Conservation (phyloP, 1,284 basidiomycete genomes). For the Tilletia indica region DNA sequence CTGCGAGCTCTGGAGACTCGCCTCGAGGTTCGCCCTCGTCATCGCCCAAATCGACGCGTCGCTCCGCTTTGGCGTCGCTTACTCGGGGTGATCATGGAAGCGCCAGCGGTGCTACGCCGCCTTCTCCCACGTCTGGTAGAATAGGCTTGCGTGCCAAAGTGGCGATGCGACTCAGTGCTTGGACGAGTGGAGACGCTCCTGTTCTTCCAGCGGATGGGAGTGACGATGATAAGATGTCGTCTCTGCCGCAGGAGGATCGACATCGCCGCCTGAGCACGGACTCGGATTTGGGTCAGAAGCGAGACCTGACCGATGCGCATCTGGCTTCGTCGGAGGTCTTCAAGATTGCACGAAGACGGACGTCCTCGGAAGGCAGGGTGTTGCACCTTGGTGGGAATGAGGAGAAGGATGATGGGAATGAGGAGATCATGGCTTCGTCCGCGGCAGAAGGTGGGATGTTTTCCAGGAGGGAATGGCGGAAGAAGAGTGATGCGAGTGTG, state of each 20-base stretch:
- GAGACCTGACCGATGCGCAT: not conserved
- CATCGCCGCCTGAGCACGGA: not conserved
- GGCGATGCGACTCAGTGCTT: not conserved
- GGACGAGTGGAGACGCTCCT: constrained; percentile 1
- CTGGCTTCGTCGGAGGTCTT: not conserved
- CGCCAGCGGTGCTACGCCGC: not conserved
- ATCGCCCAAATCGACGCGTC: not conserved
- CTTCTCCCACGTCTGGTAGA: not conserved
- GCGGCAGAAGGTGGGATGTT: not conserved
- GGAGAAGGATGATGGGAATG: not conserved
- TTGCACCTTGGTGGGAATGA: not conserved
- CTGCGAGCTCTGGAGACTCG: not conserved
- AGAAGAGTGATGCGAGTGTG: not conserved
- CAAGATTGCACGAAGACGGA: constrained; percentile 7
- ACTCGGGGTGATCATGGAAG: not conserved
- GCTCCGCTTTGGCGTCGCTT: not conserved
- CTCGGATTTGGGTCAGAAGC: constrained; percentile 8
- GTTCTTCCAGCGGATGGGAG: no score
- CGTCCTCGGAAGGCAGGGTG: not conserved
- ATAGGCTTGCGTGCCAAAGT: not conserved
- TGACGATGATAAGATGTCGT: not conserved
- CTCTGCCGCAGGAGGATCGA: not conserved
- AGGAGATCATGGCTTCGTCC: not conserved
- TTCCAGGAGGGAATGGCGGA: not conserved
- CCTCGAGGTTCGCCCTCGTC: not conserved